Evolutionary conservation across 805 yeast species (phyloP), one percentile per base, ranked within the genome.

Genomic region (Jamesozyma jinghongensis): DNA sequence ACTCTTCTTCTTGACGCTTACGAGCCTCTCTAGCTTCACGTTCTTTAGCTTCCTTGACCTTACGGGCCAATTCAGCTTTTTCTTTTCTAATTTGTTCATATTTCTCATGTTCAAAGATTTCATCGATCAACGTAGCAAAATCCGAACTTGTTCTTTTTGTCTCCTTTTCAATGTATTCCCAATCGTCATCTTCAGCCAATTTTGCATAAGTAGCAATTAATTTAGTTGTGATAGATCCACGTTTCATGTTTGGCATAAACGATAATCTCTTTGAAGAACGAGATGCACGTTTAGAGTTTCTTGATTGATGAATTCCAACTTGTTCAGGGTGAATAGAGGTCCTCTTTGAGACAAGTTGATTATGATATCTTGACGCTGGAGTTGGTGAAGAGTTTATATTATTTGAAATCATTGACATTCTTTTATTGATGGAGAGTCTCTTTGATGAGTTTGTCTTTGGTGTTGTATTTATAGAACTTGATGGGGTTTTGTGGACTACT

Each of bases 61-160:
- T 79, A 34, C 62, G 49, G 38, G 59, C 64, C 14, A 62, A 39
- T 26, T 75, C 78, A 53, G 73, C 75, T 40, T 56, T 56, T 32
- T 63, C 69, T 43, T 59, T 69, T 71, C 70, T 75, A 49, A 70
- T 62, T 53, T 73, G 78, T 44, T 77, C 83, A 39, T 70, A 75
- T 48, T 71, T 73, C 53, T 80, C 87, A 58, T 80, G 82, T 51
- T 75, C 81, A 67, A 82, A 82, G 43, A 82, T 75, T 59, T 75
- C 78, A 62, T 82, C 90, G 66, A 86, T 80, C 33, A 82, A 65
- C 2, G 82, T 73, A 11, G 87, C 92, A 66, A 82, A 82, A 46
- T 82, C 83, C 13, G 85, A 78, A 29, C 85, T 77, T 2, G 88
- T 80, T 60, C 92, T 70, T 61, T 75, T 80, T 5, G 86, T 79